Percentiles rank a stretch among this genome's conserved stretches.
Evolutionary conservation across 768 basidiomycete genomes (phyloP).

Genomic region (Boletellus ananiceps): DNA sequence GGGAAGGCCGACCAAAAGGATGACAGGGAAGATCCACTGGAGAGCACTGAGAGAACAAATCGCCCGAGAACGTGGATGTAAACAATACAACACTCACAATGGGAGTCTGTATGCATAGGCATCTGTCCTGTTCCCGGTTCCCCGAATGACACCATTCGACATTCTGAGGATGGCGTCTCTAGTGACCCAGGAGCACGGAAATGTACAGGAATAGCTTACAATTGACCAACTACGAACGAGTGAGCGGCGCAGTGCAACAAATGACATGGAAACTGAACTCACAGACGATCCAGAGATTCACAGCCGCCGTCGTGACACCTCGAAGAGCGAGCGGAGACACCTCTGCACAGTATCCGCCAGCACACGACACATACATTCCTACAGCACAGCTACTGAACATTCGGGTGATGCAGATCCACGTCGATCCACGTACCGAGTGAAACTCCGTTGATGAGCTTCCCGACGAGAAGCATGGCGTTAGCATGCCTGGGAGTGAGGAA

Average conservation of each 20-base stretch:
- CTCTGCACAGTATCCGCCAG: slow-evolving; percentile 24
- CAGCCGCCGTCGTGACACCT: slow-evolving; percentile 21
- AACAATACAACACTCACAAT: slow-evolving; percentile 14
- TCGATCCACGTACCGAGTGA: slow-evolving; percentile 18
- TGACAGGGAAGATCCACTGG: slow-evolving; percentile 32
- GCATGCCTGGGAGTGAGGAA: slow-evolving; percentile 20
- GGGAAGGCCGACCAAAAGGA: slow-evolving; percentile 28
- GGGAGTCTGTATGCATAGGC: slow-evolving; percentile 25
- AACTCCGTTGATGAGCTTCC: slow-evolving; percentile 25
- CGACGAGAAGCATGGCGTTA: slow-evolving; percentile 22
- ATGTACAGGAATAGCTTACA: slow-evolving; percentile 8
- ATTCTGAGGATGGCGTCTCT: slow-evolving; percentile 8
- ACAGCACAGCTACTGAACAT: neutral
- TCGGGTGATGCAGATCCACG: no score
- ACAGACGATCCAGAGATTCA: slow-evolving; percentile 28
- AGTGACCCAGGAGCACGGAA: neutral
- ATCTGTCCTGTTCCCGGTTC: slow-evolving; percentile 20
- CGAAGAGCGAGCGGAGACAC: slow-evolving; percentile 26
- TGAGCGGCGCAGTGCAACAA: neutral
- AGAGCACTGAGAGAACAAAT: slow-evolving; percentile 17
- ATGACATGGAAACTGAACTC: neutral
- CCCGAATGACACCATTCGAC: slow-evolving; percentile 23
- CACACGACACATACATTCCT: slow-evolving; percentile 25
- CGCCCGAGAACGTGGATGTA: neutral
- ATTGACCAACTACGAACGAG: slow-evolving; percentile 16